These are phyloP conservation scores for Termitomyces sp. DNA, from an alignment of 768 basidiomycete species.

Conservation along the genomic window DNA sequence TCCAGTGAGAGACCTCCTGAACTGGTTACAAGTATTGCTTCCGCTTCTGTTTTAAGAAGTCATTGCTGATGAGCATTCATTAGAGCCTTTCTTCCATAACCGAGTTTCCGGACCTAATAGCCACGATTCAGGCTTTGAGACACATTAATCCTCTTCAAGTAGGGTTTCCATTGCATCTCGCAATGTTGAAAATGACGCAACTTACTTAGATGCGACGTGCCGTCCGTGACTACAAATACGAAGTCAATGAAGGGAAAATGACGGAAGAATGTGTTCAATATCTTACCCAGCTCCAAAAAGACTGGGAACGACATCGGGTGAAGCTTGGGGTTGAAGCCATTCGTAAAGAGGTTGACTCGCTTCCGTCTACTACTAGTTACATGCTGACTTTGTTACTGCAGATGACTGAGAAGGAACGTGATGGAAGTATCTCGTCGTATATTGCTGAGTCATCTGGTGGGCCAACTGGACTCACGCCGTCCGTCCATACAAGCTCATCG, in stretches of 20 bases:
- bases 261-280: constrained; percentile 95
- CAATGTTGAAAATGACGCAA: constrained; percentile 1
- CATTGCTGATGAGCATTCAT: background rate
- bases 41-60: background rate
- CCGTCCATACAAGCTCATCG: constrained; percentile 28
- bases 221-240: constrained; percentile 88
- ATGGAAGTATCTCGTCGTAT: constrained; percentile 48
- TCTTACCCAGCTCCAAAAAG: constrained; percentile 89
- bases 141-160: constrained; percentile 91
- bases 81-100: constrained; percentile 83
- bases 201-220: constrained; percentile 76
- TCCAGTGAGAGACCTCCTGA: constrained; percentile 77
- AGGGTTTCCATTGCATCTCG: background rate
- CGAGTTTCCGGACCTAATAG: constrained; percentile 84
- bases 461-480: constrained; percentile 24
- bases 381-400: constrained; percentile 20
- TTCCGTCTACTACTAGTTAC: background rate
- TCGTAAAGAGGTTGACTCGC: constrained; percentile 64
- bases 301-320: constrained; percentile 92
- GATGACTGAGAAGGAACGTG: constrained; percentile 67
- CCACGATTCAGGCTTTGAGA: constrained; percentile 84
- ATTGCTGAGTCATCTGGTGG: constrained; percentile 33
- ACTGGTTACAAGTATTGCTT: constrained; percentile 71
- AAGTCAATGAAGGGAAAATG: constrained; percentile 90
- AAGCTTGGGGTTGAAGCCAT: constrained; percentile 82